A percentile compares a stretch with the other conserved stretches of the same genome.
These are phyloP conservation scores for Corymbia maculata DNA, from an alignment of 345 rosid genomes.

Conservation along the genomic window DNA sequence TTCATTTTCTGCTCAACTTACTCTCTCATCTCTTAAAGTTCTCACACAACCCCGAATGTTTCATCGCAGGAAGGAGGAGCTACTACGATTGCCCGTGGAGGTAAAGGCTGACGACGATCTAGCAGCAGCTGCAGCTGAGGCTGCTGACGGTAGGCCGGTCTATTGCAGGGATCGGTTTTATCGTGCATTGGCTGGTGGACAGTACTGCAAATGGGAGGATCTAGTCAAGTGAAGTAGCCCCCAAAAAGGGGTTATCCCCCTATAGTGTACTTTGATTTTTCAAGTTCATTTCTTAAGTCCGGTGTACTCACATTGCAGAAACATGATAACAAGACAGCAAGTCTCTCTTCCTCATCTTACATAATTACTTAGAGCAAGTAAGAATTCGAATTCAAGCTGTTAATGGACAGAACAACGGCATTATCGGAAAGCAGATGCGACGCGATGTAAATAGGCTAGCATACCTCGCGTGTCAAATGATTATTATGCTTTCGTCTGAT, in stretches of 20 bases:
- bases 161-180: constrained; percentile 93
- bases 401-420: not conserved
- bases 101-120: constrained; percentile 64
- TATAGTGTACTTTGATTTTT: not conserved
- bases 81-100: constrained; percentile 62
- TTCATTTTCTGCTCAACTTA: not conserved
- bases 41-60: not conserved
- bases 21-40: not conserved
- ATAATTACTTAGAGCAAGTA: not conserved
- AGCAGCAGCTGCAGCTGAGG: constrained; percentile 94
- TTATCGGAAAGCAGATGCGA: not conserved
- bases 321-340: not conserved
- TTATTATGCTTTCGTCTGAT: not conserved
- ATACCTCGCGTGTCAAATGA: not conserved
- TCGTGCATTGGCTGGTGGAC: constrained; percentile 95
- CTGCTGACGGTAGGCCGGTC: constrained; percentile 95
- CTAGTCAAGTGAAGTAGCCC: constrained; percentile 18
- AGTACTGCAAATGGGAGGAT: constrained; percentile 99
- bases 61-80: constrained; percentile 51
- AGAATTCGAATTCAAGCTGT: not conserved
- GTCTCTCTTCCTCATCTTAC: not conserved
- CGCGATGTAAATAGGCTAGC: not conserved
- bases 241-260: not conserved
- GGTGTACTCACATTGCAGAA: not conserved
- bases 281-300: not conserved